Evolutionary conservation across 1,139 yeast genomes (phyloP).

Genomic region (Ogataea hybrid): DNA sequence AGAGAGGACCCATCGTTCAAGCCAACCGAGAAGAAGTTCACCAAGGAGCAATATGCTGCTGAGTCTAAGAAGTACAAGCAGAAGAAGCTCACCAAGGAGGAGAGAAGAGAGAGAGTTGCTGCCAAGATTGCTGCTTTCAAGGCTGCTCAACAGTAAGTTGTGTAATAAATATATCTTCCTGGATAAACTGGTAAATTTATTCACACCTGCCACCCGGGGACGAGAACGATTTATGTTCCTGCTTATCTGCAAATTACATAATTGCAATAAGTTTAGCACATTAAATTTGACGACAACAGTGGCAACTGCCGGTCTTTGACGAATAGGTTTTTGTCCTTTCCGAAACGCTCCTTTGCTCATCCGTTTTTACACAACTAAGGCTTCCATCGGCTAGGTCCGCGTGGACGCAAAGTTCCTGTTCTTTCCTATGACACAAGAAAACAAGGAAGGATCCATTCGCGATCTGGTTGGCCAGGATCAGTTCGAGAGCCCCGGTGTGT

Average conservation of each 20-base stretch:
- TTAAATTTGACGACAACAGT: not conserved
- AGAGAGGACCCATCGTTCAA: constrained; percentile 94
- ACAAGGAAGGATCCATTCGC: constrained; percentile 1
- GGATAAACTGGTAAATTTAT: not conserved
- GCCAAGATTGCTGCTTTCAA: constrained; percentile 89
- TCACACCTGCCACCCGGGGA: not conserved
- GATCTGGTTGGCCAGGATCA: constrained; percentile 9
- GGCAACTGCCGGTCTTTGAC: not conserved
- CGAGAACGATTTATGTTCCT: not conserved
- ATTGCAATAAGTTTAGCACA: not conserved
- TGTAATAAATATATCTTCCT: not conserved
- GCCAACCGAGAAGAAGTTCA: constrained; percentile 89
- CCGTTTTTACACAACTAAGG: not conserved
- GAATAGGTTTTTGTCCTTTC: not conserved
- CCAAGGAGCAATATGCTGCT: constrained; percentile 98
- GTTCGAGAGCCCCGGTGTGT: constrained; percentile 46
- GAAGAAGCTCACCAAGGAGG: constrained; percentile 84
- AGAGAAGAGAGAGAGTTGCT: constrained; percentile 86
- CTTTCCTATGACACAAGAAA: constrained; percentile 5
- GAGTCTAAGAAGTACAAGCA: constrained; percentile 90
- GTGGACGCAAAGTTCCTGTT: not conserved
- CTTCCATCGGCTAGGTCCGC: constrained; percentile 4
- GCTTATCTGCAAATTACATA: constrained; percentile 1
- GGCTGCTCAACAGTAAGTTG: constrained; percentile 45
- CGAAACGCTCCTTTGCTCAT: not conserved